Conservation (phyloP, 1,284 basidiomycete genomes). For the Rhodotorula sp. region DNA sequence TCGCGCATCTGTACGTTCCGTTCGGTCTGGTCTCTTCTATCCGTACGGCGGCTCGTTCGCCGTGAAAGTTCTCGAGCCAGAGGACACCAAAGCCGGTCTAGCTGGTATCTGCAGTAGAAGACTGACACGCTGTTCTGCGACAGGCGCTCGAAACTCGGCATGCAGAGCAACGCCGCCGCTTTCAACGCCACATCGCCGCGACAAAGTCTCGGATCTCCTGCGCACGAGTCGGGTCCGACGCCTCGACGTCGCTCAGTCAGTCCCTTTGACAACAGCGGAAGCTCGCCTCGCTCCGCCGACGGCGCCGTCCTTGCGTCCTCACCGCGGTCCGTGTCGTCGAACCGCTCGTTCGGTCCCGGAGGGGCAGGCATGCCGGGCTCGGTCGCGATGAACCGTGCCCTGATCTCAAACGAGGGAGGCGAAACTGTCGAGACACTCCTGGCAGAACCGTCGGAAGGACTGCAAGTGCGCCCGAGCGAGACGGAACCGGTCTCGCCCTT, state of each 20-base stretch:
- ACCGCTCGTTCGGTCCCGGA: neutral
- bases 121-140: neutral
- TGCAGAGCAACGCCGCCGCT: slow-evolving; percentile 24
- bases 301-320: neutral
- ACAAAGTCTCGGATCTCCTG: slow-evolving; percentile 4
- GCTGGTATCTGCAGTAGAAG: neutral
- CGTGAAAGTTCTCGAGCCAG: neutral
- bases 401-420: slow-evolving; percentile 26
- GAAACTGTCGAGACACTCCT: neutral
- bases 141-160: slow-evolving; percentile 33
- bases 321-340: neutral
- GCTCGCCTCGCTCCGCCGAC: neutral
- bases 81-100: neutral
- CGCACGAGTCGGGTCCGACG: neutral
- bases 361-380: slow-evolving; percentile 9
- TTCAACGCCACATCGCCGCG: slow-evolving; percentile 35
- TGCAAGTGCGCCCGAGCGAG: neutral
- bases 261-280: neutral
- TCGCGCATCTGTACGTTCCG: slow-evolving; percentile 27
- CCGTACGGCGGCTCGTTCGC: too few species aligned
- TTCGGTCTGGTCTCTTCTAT: neutral
- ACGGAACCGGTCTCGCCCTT: neutral
- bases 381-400: slow-evolving; percentile 29
- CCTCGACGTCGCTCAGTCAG: neutral
- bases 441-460: neutral